Evolutionary conservation across 225 moss, liverwort and hornwort genomes (phyloP), one percentile per base, ranked within the genome.

Genomic region (Marchantia paleacea): DNA sequence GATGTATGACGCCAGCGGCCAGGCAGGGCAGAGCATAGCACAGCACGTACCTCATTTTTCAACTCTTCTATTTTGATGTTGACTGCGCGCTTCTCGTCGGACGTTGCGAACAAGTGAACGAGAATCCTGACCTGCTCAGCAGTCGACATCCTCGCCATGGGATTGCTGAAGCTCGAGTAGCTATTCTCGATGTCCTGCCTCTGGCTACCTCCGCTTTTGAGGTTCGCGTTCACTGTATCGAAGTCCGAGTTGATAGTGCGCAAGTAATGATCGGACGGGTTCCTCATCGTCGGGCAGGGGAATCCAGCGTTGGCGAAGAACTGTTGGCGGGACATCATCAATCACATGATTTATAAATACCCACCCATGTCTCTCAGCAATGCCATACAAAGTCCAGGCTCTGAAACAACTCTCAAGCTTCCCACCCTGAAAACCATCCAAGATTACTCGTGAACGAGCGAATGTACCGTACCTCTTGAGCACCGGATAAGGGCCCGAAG

Each of bases 231-330:
- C 13, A 87, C 87, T 29, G 80, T 80, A 8, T 87, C 87, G 13
- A 87, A 87, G 15, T 87, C 87, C 0, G 83, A 71, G 61, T 87
- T 87, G 28, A 84, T 87, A 24, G 71, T 58, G 0, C 87, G 67
- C 68, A 87, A 12, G 19, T 84, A 87, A 26, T 87, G 87, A 47
- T 87, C 87, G 16, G 80, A 80, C 0, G 87, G 87, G 24, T 87
- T 87, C 6, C 84, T 57, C 80, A 87, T 7, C 0, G 84, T 67
- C 12, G 87, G 87, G 69, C 87, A 87, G 8, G 87, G 84, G 24
- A 87, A 87, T 0, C 87, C 87, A 16, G 84, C 76, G n/a, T 71
- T 81, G 1, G 82, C 82, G 20, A 87, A 87, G 26, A 87, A 87
- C 87, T 87, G 84, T 30, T 24, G n/a, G 68, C 48, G 13, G 22